These are phyloP conservation scores for Botrytis fabae DNA, from an alignment of 2,329 filamentous ascomycete genomes.

Conservation along the genomic window DNA sequence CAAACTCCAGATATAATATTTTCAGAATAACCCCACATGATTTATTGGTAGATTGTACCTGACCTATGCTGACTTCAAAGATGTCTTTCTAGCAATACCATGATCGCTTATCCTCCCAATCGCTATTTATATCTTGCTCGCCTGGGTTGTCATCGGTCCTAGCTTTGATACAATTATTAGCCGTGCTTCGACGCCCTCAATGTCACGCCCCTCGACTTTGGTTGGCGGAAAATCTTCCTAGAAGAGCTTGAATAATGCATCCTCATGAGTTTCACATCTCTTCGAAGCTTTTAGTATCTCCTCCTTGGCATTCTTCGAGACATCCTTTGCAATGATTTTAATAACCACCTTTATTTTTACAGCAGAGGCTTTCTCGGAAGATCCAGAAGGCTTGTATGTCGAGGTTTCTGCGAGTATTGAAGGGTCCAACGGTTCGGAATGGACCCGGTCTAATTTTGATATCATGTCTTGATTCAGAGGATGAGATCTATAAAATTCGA, in stretches of 20 bases:
- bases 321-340: background rate
- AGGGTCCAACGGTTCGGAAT: background rate
- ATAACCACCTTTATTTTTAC: background rate
- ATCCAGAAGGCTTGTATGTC: background rate
- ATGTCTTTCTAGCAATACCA: no score
- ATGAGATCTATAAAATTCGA: background rate
- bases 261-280: background rate
- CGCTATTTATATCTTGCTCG: background rate
- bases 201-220: no score
- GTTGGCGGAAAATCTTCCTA: background rate
- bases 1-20: background rate
- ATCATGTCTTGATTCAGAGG: background rate
- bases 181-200: background rate
- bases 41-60: background rate
- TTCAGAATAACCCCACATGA: background rate
- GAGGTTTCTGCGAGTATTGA: background rate
- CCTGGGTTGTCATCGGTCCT: accelerated
- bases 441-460: background rate
- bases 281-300: background rate
- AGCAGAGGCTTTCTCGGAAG: background rate
- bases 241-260: background rate
- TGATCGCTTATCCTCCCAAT: no score
- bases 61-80: background rate
- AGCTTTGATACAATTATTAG: background rate
- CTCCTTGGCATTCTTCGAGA: no score